Base-by-base conservation (phyloP, 2,329 filamentous ascomycete species). In the Diaporthe citriasiana region DNA sequence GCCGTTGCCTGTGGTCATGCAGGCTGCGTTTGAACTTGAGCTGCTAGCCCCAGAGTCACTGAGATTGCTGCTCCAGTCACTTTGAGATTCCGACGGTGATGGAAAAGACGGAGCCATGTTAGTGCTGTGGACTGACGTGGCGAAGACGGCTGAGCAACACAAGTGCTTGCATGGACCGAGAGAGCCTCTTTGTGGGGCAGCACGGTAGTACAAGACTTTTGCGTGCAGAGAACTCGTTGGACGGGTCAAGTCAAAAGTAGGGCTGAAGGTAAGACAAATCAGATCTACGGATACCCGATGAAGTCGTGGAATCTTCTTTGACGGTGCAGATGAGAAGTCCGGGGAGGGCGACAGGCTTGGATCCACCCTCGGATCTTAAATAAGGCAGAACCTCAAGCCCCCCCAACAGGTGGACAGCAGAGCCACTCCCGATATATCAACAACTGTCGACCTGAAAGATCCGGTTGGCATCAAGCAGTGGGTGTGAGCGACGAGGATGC, bases 101-200 rank as follows among this genome's bases (percentile, higher is more conserved):
- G 74, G 69, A 10, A 51, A 65, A 2, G 60, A 70, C 27, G 51
- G 63, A 1, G 38, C 30, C 74, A 75, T 75, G 25, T 63, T 33
- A 35, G 10, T 35, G 4, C 33, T 60, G 35, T 15, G 5, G 35
- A 17, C 25, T 30, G 38, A 63, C 45, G 63, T 66, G 63, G 47
- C 47, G 7, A 40, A 38, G 63, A 40, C 63, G 63, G 47, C 63
- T 40, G 30, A 33, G 33, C 4, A 68, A 40, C 47, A 33, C n/a
- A 51, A 40, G 30, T 68, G 15, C 51, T 66, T 51, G 8, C n/a
- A 15, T 27, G 33, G 25, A 22, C 19, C 25, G 22, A 30, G 27
- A 19, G 33, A 15, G 33, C 30, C 17, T 45, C n/a, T 35, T 22
- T 73, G 65, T 53, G 51, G 60, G 56, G 17, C 33, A 38, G 19